Evolutionary conservation across 2,329 filamentous ascomycete species (phyloP), one percentile per base, ranked within the genome.

Genomic region (Pseudogymnoascus sp.): DNA sequence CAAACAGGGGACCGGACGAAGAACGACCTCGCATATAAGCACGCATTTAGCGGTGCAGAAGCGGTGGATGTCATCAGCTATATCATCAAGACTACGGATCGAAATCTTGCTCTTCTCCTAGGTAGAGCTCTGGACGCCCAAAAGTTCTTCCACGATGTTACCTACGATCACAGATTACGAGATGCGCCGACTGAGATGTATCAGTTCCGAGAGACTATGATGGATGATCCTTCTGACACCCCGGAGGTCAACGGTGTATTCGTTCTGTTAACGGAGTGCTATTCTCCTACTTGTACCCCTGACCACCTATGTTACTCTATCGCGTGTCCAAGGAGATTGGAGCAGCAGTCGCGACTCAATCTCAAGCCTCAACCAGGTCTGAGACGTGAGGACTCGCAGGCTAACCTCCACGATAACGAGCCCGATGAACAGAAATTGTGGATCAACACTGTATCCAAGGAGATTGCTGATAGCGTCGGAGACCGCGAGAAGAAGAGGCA

Each of bases 81-180:
- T 73, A 98, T 99, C 69, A 98, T 99, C 76, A 90, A 96, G 73
- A 99, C 95, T 1, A 96, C 92, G 0, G 95, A 99, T 77, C 86
- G 95, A 65, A 99, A 99, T 74, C 80, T 99, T 66, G 95, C 95
- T 10, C 80, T 99, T 60, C 84, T 99, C 8, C 81, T 99, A 14
- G 95, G 95, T 67, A 86, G 95, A 73, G 92, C 95, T 45, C 80
- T 99, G 66, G 95, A 99, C 77, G 95, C 95, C 23, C 95, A 99
- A 74, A 98, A 98, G 75, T 97, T 96, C 79, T 99, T 99, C 75
- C 95, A 99, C 79, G 95, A 99, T 81, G 95, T 98, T 61, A 97
- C 93, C 0, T 99, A 99, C 76, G 93, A 97, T 71, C 95, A 99
- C 76, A 86, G 95, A 60, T 80, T 99, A 71, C 90, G 95, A 76